Evolutionary conservation across 2,329 filamentous ascomycete species (phyloP), one percentile per base, ranked within the genome.

Genomic region (Diplodia intermedia): DNA sequence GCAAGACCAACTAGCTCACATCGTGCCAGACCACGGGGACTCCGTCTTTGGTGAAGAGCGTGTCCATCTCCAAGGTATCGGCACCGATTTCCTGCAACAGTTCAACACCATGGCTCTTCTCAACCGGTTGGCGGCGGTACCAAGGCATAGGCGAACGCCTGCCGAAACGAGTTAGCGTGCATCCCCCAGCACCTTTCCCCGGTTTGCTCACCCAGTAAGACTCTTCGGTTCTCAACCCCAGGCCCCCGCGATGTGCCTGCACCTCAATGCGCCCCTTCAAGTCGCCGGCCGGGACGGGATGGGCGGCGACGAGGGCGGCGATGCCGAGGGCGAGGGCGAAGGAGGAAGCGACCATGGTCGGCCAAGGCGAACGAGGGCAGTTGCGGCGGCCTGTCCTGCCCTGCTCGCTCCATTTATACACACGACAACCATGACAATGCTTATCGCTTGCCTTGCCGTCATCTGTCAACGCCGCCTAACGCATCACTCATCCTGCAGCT

Each of bases 11-110:
- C n/a, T 33, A 3, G 23, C 60, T 38, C 31, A 63, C 60, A 67
- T 74, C 72, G 40, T 74, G 73, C 73, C 73, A 74, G 12, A 74
- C 69, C 3, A 74, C 72, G 9, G 73, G 71, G 63, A 73, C 55
- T 8, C 72, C 71, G 43, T 74, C 72, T 47, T 71, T 70, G n/a
- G 73, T 74, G 43, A 74, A 74, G 11, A 74, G 63, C 15, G 69
- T 71, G 40, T 74, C 72, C 72, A 74, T 74, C 61, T 74, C 72
- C 38, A 74, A 52, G 5, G 67, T 70, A 61, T 73, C 63, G 4
- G 62, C 70, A 5, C 73, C 73, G 40, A 73, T 66, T 50, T 74
- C 72, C 38, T 67, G 15, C 20, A 11, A 14, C 8, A 18, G 1
- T 14, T 63, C 20, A 63, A 47, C 31, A 38, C 20, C 11, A 36